Percentiles rank a stretch among this genome's conserved stretches.
These are phyloP conservation scores for Sugiyamaella boreocaroliniensis DNA, from an alignment of 805 yeast genomes.

Conservation along the genomic window DNA sequence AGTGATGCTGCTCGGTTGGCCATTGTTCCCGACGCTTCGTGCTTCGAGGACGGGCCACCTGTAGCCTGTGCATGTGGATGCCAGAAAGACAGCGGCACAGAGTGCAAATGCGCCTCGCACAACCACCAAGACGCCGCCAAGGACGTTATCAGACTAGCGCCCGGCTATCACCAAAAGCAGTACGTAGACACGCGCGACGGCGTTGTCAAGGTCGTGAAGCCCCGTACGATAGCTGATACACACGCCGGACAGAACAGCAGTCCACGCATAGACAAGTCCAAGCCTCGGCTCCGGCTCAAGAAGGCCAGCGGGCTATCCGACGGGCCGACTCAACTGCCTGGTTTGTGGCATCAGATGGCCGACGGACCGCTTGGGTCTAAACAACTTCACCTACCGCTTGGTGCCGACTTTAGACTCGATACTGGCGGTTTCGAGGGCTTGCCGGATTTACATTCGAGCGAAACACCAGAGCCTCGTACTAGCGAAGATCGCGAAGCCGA, in stretches of 20 bases:
- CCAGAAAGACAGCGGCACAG: not conserved
- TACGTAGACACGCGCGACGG: conserved; percentile 21
- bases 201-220: conserved; percentile 16
- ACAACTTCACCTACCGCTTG: too few relatives aligned
- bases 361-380: too few relatives aligned
- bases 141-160: conserved; percentile 16
- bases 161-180: conserved; percentile 19
- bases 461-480: too few relatives aligned
- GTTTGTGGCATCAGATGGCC: not conserved
- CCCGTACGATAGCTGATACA: conserved; percentile 2
- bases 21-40: conserved; percentile 17
- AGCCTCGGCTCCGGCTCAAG: conserved; percentile 13
- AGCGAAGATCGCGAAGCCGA: too few relatives aligned
- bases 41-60: not conserved
- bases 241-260: not conserved
- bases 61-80: conserved; percentile 6
- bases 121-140: conserved; percentile 4
- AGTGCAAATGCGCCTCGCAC: conserved; percentile 3
- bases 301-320: conserved; percentile 29
- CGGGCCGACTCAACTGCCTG: not conserved
- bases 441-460: too few relatives aligned
- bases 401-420: too few relatives aligned
- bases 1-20: conserved; percentile 55
- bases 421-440: too few relatives aligned
- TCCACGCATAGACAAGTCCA: conserved; percentile 2